These are phyloP conservation scores for Paecilomyces dactylethromorphus DNA, from an alignment of 2,329 filamentous ascomycete species.

Conservation along the genomic window DNA sequence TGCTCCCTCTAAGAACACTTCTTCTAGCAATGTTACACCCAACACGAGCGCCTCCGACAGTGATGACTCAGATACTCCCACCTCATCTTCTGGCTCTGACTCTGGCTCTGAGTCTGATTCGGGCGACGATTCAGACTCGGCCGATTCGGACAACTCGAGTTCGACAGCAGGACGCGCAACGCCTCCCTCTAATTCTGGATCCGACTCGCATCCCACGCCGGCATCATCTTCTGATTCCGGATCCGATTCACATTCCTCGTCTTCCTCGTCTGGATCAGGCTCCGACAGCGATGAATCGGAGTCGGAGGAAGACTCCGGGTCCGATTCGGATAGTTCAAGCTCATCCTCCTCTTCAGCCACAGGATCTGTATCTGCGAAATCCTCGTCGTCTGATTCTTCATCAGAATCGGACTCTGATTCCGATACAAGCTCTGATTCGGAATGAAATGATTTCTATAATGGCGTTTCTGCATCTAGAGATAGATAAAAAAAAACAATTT, in stretches of 20 bases:
- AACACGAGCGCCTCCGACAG: slow-evolving; percentile 37
- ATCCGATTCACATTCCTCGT: slow-evolving; percentile 4
- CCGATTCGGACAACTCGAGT: neutral
- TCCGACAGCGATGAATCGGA: no score
- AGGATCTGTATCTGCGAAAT: neutral
- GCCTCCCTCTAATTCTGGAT: no score
- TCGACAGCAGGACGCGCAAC: neutral
- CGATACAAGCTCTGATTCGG: slow-evolving; percentile 1
- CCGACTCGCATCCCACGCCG: neutral
- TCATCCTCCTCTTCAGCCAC: neutral
- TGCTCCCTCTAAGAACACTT: slow-evolving; percentile 27
- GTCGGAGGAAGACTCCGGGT: no score
- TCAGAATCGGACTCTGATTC: slow-evolving; percentile 7
- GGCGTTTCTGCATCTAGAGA: neutral
- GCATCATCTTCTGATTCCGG: slow-evolving; percentile 1
- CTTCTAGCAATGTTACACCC: slow-evolving; percentile 31
- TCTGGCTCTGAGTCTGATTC: neutral
- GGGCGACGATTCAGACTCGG: no score
- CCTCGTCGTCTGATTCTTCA: slow-evolving; percentile 2
- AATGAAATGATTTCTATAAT: neutral
- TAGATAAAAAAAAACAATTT: neutral
- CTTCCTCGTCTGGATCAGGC: neutral
- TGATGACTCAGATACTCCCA: slow-evolving; percentile 6
- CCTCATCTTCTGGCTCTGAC: neutral
- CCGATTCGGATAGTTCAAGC: neutral